These are phyloP conservation scores for Chaetoscypha palmicola DNA, from an alignment of 2,329 filamentous ascomycete genomes.

Conservation along the genomic window DNA sequence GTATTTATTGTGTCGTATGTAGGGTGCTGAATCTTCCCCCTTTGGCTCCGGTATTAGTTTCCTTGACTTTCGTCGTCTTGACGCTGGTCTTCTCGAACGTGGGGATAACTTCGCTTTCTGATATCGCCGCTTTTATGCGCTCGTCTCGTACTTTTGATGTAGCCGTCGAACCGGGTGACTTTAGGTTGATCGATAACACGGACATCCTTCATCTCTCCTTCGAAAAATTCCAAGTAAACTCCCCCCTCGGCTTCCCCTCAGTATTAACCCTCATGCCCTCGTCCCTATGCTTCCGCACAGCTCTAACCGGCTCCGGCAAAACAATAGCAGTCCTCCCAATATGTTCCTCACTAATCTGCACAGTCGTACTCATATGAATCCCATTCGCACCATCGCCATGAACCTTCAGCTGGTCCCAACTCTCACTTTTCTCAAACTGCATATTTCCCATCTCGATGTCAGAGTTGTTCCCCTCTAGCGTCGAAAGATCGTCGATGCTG, in stretches of 20 bases:
- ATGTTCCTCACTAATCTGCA: constrained; percentile 4
- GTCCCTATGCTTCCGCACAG: not conserved
- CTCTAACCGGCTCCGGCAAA: not conserved
- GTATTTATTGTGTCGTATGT: no score
- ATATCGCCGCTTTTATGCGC: no score
- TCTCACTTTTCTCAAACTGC: not conserved
- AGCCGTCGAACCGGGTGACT: no score
- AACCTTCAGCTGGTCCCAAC: not conserved
- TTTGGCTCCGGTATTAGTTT: no score
- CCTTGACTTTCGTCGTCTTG: no score
- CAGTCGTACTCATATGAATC: constrained; percentile 6
- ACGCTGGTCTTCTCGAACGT: no score
- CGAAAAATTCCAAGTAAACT: not conserved
- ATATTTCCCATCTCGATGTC: not conserved
- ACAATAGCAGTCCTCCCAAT: not conserved
- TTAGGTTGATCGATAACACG: no score
- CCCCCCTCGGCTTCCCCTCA: not conserved
- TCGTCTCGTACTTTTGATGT: no score
- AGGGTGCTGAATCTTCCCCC: no score
- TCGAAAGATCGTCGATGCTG: not conserved
- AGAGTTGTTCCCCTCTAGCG: not conserved
- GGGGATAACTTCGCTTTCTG: no score
- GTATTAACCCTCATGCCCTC: not conserved
- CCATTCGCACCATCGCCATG: not conserved
- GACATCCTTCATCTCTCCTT: not conserved